Evolutionary conservation across 2,329 filamentous ascomycete species (phyloP), one percentile per base, ranked within the genome.

Genomic region (Diplodia scrobiculata): DNA sequence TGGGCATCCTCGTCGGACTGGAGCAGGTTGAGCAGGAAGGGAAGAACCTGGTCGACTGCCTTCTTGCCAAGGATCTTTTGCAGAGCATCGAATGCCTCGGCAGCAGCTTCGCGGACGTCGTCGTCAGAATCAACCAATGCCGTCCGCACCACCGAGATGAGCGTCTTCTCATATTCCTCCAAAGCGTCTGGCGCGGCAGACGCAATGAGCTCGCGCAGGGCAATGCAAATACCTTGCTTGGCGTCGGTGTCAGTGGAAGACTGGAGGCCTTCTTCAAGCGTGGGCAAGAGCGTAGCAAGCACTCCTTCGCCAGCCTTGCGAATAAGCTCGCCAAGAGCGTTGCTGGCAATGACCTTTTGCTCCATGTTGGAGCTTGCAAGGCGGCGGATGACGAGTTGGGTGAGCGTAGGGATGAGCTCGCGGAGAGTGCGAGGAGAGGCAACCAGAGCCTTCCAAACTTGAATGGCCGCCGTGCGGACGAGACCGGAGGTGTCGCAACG

Each of bases 291-390:
- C 51, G 87, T 96, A 27, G 92, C 87, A 69, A 99, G 83, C 66
- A 99, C 93, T 66, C 92, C 90, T 77, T 99, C 95, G 68, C 96
- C 95, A 73, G 95, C 94, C 79, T 97, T 97, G 73, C 95, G 89
- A 74, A 99, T 98, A 70, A 99, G 87, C 77, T 99, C 95, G 74
- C 95, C 95, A 66, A 99, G 84, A 58, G 95, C 92, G 77, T 98
- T 98, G 77, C 94, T 94, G 70, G 96, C 95, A 82, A 99, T 99
- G 72, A 97, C 90, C 82, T 97, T 98, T 79, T 99, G 95, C 78
- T 99, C 95, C 89, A 96, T 93, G 75, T 97, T 98, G 53, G 93
- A 90, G 77, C 93, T 98, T 68, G 92, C 95, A 71, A 99, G 86
- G 58, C 95, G 91, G 67, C 91, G 88, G 76, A 99, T 98, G 72